Conservation (phyloP, 305 asterid species). For the Fraxinus sp. region DNA sequence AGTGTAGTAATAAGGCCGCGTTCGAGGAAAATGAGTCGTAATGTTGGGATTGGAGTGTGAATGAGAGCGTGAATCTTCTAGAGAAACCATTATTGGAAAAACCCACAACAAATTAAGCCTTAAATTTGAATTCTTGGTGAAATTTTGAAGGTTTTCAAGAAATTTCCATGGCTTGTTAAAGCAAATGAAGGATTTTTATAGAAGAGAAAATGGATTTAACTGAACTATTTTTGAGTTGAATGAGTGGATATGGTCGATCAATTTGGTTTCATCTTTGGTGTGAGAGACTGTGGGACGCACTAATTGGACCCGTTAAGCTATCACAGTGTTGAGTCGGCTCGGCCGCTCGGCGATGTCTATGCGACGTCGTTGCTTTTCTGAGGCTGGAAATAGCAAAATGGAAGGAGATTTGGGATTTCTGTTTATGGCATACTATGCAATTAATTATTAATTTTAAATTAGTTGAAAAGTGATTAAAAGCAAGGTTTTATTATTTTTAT, state of each 20-base stretch:
- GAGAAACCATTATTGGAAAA: slow-evolving; percentile 44
- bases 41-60: neutral
- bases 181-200: slow-evolving; percentile 27
- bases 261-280: neutral
- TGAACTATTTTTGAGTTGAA: slow-evolving; percentile 13
- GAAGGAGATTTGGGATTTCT: neutral
- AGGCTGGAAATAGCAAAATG: neutral
- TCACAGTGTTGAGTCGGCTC: neutral
- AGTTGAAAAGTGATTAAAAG: neutral
- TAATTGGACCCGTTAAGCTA: neutral
- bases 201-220: neutral
- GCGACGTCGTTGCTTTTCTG: neutral
- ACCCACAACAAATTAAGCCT: slow-evolving; percentile 6
- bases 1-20: neutral
- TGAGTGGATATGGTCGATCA: slow-evolving; percentile 40
- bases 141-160: slow-evolving; percentile 6
- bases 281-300: neutral
- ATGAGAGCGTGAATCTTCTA: slow-evolving; percentile 46
- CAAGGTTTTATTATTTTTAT: neutral
- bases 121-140: neutral
- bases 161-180: slow-evolving; percentile 26
- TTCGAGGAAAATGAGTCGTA: neutral
- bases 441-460: too few relatives aligned
- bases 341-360: neutral
- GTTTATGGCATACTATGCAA: neutral